Percentiles rank a stretch among this genome's conserved stretches.
phyloP scores from a whole-genome alignment of 305 asterid genomes.

The Solanum hybrid region DNA sequence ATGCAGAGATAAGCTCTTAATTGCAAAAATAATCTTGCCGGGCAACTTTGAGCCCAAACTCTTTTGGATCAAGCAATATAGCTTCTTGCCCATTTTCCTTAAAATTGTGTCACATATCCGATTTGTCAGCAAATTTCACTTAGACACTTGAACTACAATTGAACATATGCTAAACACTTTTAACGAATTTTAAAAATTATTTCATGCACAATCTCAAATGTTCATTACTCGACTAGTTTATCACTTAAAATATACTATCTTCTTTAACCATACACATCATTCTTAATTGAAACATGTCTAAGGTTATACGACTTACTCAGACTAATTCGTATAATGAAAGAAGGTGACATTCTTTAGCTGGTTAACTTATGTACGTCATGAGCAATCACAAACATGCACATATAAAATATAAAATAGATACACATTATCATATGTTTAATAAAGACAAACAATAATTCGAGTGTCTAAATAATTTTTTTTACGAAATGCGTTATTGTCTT shows the following conservation, averaged over 20 bases:
- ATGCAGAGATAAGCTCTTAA: neutral
- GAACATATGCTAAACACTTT: neutral
- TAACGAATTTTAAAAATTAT: neutral
- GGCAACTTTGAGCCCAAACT: neutral
- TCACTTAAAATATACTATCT: neutral
- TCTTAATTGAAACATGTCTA: neutral
- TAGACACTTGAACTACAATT: no score
- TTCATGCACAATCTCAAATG: neutral
- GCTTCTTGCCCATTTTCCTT: neutral
- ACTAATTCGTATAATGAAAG: neutral
- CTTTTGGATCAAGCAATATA: neutral
- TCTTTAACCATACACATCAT: neutral
- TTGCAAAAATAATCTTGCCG: neutral
- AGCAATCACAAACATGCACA: accelerated
- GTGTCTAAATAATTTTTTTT: neutral
- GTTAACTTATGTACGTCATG: neutral
- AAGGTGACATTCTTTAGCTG: accelerated
- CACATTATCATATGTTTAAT: neutral
- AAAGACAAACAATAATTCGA: neutral
- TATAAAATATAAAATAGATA: no score
- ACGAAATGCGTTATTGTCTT: neutral
- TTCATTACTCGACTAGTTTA: neutral
- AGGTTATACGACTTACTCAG: accelerated
- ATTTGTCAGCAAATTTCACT: neutral
- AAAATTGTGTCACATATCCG: neutral